Evolutionary conservation across 208 protist genomes (phyloP), one percentile per base, ranked within the genome.

Genomic region (Leptomonas seymouri): DNA sequence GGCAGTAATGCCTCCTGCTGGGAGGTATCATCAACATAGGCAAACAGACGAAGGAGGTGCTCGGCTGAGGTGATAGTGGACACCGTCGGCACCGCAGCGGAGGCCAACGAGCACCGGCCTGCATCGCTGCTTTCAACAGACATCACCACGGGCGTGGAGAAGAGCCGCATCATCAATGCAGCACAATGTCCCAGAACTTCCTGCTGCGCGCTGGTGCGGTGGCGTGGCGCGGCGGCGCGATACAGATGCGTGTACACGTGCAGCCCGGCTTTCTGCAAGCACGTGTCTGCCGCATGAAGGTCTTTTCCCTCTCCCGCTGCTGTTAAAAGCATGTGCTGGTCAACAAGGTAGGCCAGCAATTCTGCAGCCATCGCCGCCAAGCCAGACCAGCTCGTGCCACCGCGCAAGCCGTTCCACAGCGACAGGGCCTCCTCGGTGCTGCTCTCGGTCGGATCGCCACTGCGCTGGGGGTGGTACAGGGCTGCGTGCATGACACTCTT

Each of bases 401-500:
- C 49, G 18, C 70, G 78, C 56, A 89, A 49, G 8, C 62, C 67
- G 8, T 85, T 30, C 69, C 78, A 89, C 27, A 89, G 60, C 0
- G 61, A 36, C 8, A 86, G 41, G 16, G 84, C 80, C n/a, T 86
- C 80, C 16, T 73, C 42, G 18, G 86, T 49, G 28, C 34, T 74
- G 55, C 42, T 34, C 30, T 30, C 18, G 34, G 48, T 8, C 20
- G 56, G 3, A 42, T 78, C 61, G 56, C 48, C 39, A 28, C 45
- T 28, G 16, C 54, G 69, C 42, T 54, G 60, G 20, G 63, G 69
- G 30, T 67, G 53, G 25, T 80, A 54, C 39, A 91, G 56, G 16
- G 74, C 57, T 18, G 82, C 82, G 34, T 74, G 80, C 64, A 91
- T 86, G 31, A 69, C 74, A 48, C 77, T 79, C 56, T 78, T 87